A percentile compares a stretch with the other conserved stretches of the same genome.
These are phyloP conservation scores for Conringia planisiliqua DNA, from an alignment of 345 rosid species.

Conservation along the genomic window DNA sequence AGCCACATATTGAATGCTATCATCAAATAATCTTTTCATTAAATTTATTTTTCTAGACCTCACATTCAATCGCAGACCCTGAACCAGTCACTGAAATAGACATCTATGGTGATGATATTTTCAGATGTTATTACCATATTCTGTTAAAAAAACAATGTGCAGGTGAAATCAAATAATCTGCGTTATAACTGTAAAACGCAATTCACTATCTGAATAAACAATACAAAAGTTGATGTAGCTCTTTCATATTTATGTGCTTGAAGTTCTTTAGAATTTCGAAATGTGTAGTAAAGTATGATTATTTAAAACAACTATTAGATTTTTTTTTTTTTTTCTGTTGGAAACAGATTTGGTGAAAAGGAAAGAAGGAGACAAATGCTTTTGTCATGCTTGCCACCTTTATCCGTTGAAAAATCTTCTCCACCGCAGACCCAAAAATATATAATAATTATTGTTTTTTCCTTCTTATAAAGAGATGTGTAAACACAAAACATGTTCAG, in stretches of 20 bases:
- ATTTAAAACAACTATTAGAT: not conserved
- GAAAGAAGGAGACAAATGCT: conserved; percentile 28
- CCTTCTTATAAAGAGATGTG: conserved; percentile 28
- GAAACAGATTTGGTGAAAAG: conserved; percentile 14
- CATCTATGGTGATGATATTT: not conserved
- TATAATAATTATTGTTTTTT: not conserved
- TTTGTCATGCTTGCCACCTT: conserved; percentile 36
- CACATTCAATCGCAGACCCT: not conserved
- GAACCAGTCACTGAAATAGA: conserved; percentile 7
- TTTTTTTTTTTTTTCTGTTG: not conserved
- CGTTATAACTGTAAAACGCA: not conserved
- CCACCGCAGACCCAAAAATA: conserved; percentile 17
- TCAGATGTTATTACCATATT: not conserved
- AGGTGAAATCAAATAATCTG: not conserved
- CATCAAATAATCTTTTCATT: not conserved
- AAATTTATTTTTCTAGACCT: not conserved
- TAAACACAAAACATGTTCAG: conserved; percentile 12
- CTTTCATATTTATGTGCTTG: not conserved
- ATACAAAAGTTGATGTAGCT: not conserved
- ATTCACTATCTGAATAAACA: not conserved
- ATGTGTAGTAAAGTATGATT: not conserved
- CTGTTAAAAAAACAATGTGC: not conserved
- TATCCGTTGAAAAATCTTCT: conserved; percentile 18
- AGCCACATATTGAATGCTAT: conserved; percentile 9
- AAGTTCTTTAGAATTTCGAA: not conserved